Conservation (phyloP, 2,329 filamentous ascomycete species). For the Penicillium decumbens region DNA sequence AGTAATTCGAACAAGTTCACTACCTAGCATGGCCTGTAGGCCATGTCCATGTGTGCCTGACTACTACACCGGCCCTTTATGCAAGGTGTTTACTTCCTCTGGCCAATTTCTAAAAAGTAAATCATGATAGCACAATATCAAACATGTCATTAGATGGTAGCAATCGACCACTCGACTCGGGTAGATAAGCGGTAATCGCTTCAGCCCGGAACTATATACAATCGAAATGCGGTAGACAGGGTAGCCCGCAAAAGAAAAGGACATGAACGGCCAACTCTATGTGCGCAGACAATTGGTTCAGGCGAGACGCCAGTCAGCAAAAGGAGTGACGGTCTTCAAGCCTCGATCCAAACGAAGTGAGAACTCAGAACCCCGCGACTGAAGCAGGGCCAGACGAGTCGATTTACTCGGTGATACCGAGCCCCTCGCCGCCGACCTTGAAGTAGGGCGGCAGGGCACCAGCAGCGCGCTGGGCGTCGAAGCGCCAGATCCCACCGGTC, state of each 20-base stretch:
- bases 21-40: too few relatives aligned
- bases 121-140: neutral
- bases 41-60: too few relatives aligned
- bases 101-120: too few relatives aligned
- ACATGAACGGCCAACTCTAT: slow-evolving; percentile 20
- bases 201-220: slow-evolving; percentile 22
- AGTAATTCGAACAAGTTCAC: too few relatives aligned
- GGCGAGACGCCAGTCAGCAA: neutral
- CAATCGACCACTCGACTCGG: slow-evolving; percentile 4
- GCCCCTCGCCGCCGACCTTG: slow-evolving; percentile 36
- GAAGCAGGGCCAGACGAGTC: neutral
- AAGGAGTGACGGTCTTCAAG: neutral
- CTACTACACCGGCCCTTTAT: too few relatives aligned
- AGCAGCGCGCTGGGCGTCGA: slow-evolving; percentile 54
- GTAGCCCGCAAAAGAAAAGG: slow-evolving; percentile 9
- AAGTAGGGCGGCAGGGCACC: slow-evolving; percentile 43
- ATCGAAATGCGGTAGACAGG: slow-evolving; percentile 18
- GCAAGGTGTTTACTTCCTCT: neutral
- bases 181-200: slow-evolving; percentile 9
- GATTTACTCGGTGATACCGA: slow-evolving; percentile 32
- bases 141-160: slow-evolving; percentile 20
- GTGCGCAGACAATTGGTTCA: slow-evolving; percentile 11
- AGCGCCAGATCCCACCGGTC: slow-evolving; percentile 67
- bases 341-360: slow-evolving; percentile 6
- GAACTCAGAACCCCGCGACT: neutral